A percentile compares a stretch with the other conserved stretches of the same genome.
phyloP scores from a whole-genome alignment of 305 asterid genomes.

The Fraxinus latifolia region DNA sequence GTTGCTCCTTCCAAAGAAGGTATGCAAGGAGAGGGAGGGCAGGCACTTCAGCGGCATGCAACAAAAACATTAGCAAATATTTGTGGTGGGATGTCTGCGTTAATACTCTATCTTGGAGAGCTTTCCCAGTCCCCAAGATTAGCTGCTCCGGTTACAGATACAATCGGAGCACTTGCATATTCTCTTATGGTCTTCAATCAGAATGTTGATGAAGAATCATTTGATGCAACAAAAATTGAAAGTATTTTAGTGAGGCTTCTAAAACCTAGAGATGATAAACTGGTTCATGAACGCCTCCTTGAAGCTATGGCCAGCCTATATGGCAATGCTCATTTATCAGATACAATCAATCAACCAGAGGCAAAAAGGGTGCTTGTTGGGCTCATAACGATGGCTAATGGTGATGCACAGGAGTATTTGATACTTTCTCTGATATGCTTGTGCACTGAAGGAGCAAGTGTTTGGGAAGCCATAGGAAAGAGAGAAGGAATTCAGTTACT shows the following conservation, averaged over 20 bases:
- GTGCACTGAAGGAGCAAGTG: conserved; percentile 50
- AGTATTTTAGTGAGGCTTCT: conserved; percentile 56
- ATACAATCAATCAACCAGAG: conserved; percentile 48
- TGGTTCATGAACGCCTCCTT: conserved; percentile 77
- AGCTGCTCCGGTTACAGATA: conserved; percentile 82
- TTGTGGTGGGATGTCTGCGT: conserved; percentile 64
- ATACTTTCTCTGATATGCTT: conserved; percentile 55
- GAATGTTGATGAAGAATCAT: conserved; percentile 44
- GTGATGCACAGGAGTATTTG: conserved; percentile 67
- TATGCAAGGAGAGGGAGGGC: conserved; percentile 73
- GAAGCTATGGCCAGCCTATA: conserved; percentile 86
- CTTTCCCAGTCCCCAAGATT: conserved; percentile 76
- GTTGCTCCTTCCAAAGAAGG: conserved; percentile 88
- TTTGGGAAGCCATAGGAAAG: conserved; percentile 86
- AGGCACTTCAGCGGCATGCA: conserved; percentile 67
- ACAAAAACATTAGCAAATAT: conserved; percentile 64
- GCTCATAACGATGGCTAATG: conserved; percentile 64
- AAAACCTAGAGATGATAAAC: conserved; percentile 82
- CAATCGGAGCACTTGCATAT: conserved; percentile 87
- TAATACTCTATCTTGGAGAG: conserved; percentile 69
- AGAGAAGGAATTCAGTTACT: conserved; percentile 89
- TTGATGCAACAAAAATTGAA: conserved; percentile 56
- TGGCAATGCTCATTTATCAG: conserved; percentile 50
- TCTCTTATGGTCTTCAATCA: conserved; percentile 61
- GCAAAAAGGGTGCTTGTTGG: conserved; percentile 74